Base-by-base conservation (phyloP, 306 rosid species). In the Dalbergia oliveri region DNA sequence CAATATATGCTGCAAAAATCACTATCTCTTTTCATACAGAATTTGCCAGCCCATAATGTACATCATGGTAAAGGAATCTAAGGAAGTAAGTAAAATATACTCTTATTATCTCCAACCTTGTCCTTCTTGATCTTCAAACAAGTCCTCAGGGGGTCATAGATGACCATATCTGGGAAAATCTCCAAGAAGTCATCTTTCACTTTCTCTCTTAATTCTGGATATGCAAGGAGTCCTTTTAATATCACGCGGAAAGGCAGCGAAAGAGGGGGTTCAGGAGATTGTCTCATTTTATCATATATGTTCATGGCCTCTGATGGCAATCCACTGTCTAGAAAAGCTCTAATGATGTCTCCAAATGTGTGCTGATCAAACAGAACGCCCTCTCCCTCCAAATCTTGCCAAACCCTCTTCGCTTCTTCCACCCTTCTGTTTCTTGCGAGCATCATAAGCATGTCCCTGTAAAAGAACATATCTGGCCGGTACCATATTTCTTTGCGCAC, bases 401-500 rank as follows among this genome's bases (percentile, higher is more conserved):
- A 93, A 50, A 94, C 97, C 85, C 79, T 84, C 81, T 91, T 93
- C 44, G 84, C 74, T 85, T 94, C 97, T 11, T 90, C 91, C 56
- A 90, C 91, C 76, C 79, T 87, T 79, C 15, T 88, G 90, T 93
- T 94, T 75, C 97, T 90, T 3, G 97, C 91, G 54, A 94, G 97
- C 99, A 86, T 90, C 95, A 90, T 84, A 51, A 94, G 93, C 99
- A 92, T 94, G 87, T 94, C 97, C 79, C 95, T 85, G 45, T 90
- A 91, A 62, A 94, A 94, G 88, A 87, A 92, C 99, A 92, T 91
- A 89, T 94, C 99, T 8, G 97, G 97, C 58, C 97, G 87, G 69
- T 94, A 94, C 99, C 99, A 94, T 80, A 94, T 93, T 77, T 94
- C 99, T 83, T 90, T 90, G 49, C 97, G 94, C 66, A 94, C 95